Conservation (phyloP, 1,139 yeast genomes). For the Yamadazyma triangularis region DNA sequence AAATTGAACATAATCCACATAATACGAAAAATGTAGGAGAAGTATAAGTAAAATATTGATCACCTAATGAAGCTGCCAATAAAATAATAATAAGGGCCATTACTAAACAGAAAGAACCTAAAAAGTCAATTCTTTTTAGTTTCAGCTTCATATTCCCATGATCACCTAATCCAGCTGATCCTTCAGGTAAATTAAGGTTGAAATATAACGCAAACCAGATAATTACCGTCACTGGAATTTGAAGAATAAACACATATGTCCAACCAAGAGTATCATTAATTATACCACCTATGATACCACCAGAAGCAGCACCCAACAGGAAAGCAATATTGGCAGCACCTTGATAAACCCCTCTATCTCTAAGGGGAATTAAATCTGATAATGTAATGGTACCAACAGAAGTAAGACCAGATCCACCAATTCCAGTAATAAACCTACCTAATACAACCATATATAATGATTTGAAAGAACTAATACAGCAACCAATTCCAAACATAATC, state of each 20-base stretch:
- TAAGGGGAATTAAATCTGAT: slow-evolving; percentile 48
- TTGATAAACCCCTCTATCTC: slow-evolving; percentile 51
- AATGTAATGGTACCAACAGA: slow-evolving; percentile 47
- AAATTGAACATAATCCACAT: slow-evolving; percentile 14
- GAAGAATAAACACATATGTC: slow-evolving; percentile 57
- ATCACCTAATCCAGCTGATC: slow-evolving; percentile 46
- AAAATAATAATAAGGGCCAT: slow-evolving; percentile 48
- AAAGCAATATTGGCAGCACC: slow-evolving; percentile 49
- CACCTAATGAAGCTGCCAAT: slow-evolving; percentile 68
- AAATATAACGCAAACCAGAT: slow-evolving; percentile 40
- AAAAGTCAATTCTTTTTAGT: slow-evolving; percentile 61
- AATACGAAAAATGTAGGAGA: slow-evolving; percentile 30
- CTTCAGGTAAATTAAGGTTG: slow-evolving; percentile 42
- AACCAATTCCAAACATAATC: slow-evolving; percentile 34
- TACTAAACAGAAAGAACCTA: slow-evolving; percentile 63
- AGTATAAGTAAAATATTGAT: slow-evolving; percentile 45
- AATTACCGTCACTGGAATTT: slow-evolving; percentile 57
- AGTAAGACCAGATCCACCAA: slow-evolving; percentile 56
- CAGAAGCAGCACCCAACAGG: slow-evolving; percentile 50
- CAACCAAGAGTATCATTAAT: slow-evolving; percentile 74
- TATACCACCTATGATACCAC: slow-evolving; percentile 63
- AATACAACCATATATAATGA: slow-evolving; percentile 47
- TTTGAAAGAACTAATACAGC: slow-evolving; percentile 36
- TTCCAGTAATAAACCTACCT: slow-evolving; percentile 54
- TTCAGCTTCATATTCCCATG: slow-evolving; percentile 35